Percentiles rank a stretch among this genome's conserved stretches.
These are phyloP conservation scores for Dictyostelium brefeldianum DNA, from an alignment of 78 protist species.

Conservation along the genomic window DNA sequence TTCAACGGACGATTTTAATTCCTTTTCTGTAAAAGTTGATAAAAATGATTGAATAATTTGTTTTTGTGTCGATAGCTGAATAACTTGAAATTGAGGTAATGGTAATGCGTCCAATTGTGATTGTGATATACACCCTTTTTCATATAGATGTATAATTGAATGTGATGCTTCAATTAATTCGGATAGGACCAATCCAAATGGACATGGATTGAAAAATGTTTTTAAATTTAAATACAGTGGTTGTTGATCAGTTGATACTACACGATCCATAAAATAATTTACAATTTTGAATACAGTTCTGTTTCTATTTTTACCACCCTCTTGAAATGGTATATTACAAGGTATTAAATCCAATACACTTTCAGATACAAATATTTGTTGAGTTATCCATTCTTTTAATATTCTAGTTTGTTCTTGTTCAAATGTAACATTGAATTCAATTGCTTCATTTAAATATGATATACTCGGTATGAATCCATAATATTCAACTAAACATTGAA, in stretches of 20 bases:
- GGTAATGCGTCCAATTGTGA: neutral
- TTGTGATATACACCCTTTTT: neutral
- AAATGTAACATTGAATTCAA: neutral
- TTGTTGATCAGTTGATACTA: neutral
- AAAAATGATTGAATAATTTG: neutral
- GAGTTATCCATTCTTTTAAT: constrained; percentile 1
- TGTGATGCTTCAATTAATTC: neutral
- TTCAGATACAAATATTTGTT: neutral
- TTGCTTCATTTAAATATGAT: neutral
- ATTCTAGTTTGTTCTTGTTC: neutral
- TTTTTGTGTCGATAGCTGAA: too few species aligned
- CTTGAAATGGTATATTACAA: neutral
- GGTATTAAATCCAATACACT: neutral
- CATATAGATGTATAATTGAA: neutral
- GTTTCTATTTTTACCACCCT: neutral
- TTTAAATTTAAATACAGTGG: neutral
- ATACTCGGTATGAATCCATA: neutral
- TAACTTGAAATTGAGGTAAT: too few species aligned
- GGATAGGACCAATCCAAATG: neutral
- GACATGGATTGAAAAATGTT: neutral
- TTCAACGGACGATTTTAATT: neutral
- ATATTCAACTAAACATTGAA: constrained; percentile 5
- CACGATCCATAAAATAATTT: constrained; percentile 4
- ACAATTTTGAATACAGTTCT: constrained; percentile 9
- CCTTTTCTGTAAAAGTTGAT: neutral